A percentile compares a stretch with the other conserved stretches of the same genome.
phyloP scores from a whole-genome alignment of 345 rosid genomes.

The Eucalyptus regnans region DNA sequence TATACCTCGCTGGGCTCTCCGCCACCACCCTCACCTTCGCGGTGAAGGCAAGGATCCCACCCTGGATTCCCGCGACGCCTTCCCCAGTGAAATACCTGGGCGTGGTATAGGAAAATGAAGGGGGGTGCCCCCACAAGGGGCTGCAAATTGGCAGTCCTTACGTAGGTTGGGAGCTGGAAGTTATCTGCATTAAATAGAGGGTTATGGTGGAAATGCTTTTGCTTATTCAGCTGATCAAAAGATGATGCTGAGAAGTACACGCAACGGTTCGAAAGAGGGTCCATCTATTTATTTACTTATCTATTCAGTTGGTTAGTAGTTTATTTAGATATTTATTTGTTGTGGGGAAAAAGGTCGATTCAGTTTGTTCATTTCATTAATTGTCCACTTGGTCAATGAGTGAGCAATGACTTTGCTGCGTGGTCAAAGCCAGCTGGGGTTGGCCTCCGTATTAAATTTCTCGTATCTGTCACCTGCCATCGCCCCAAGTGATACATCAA shows the following conservation, averaged over 20 bases:
- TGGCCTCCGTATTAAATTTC: background rate
- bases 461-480: background rate
- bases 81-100: too few species aligned
- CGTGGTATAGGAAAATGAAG: too few species aligned
- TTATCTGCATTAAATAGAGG: background rate
- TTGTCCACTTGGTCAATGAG: background rate
- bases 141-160: background rate
- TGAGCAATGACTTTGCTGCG: background rate
- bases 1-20: too few species aligned
- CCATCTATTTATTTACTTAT: background rate
- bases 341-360: background rate
- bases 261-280: background rate
- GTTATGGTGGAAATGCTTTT: background rate
- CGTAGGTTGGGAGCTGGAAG: background rate
- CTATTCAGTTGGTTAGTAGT: background rate
- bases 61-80: too few species aligned
- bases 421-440: background rate
- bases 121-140: too few species aligned
- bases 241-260: background rate
- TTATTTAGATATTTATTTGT: background rate
- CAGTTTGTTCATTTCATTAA: background rate
- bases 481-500: background rate
- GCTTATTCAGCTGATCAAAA: background rate
- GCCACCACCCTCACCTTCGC: too few species aligned
- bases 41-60: too few species aligned